phyloP scores from a whole-genome alignment of 441 rosid species.

The Mallotus repandus region DNA sequence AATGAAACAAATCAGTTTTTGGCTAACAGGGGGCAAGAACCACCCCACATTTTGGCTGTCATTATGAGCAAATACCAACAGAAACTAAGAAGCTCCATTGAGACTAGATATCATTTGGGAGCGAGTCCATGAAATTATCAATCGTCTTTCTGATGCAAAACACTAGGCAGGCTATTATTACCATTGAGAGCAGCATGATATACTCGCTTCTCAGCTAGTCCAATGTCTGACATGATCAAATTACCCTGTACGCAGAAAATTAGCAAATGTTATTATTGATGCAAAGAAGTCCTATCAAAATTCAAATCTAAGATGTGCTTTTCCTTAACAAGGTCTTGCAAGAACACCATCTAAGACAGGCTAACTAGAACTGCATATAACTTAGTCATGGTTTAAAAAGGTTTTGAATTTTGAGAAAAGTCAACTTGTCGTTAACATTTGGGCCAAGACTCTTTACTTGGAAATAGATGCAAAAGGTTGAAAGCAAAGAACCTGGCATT shows the following conservation, averaged over 20 bases:
- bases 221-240: slow-evolving; percentile 74
- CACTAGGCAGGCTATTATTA: slow-evolving; percentile 96
- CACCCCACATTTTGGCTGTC: slow-evolving; percentile 25
- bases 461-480: too few species aligned
- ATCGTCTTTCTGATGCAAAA: slow-evolving; percentile 98
- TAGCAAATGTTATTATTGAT: neutral
- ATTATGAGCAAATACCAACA: slow-evolving; percentile 31
- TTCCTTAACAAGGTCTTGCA: neutral
- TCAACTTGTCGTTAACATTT: neutral
- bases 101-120: slow-evolving; percentile 42
- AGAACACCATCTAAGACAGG: neutral
- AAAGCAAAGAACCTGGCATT: neutral
- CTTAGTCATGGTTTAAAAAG: neutral
- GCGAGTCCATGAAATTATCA: slow-evolving; percentile 70
- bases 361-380: neutral
- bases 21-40: slow-evolving; percentile 15
- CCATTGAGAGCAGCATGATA: slow-evolving; percentile 98
- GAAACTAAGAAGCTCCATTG: slow-evolving; percentile 39
- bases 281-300: neutral
- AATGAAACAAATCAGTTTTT: slow-evolving; percentile 19
- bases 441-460: too few species aligned
- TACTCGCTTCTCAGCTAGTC: slow-evolving; percentile 93
- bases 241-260: slow-evolving; percentile 61
- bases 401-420: neutral
- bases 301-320: neutral